These are phyloP conservation scores for Quercus phellos DNA, from an alignment of 331 rosid species.

Conservation along the genomic window DNA sequence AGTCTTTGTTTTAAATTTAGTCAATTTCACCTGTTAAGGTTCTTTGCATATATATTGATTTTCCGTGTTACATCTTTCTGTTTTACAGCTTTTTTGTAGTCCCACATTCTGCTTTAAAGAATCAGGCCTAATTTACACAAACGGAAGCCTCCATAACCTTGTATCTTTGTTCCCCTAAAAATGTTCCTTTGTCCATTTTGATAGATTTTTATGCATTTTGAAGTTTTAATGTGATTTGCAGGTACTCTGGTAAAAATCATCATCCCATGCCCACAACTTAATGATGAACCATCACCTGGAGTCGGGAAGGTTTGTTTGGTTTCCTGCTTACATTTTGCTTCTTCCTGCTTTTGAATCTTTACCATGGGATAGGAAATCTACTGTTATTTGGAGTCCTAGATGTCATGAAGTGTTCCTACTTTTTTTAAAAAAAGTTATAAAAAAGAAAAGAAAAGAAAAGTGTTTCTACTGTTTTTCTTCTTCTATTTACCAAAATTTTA, in stretches of 20 bases:
- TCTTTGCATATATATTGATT: constrained; percentile 34
- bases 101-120: constrained; percentile 75
- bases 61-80: constrained; percentile 49
- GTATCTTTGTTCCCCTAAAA: constrained; percentile 28
- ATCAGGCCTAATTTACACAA: constrained; percentile 71
- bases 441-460: too few species aligned
- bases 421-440: too few species aligned
- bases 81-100: constrained; percentile 74
- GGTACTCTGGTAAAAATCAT: constrained; percentile 72
- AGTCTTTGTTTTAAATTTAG: neutral
- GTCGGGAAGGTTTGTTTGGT: constrained; percentile 65
- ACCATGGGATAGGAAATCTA: neutral
- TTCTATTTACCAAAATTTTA: too few species aligned
- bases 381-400: neutral
- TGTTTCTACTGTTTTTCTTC: neutral
- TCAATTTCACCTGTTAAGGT: neutral
- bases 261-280: constrained; percentile 75
- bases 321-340: neutral
- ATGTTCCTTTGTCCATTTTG: constrained; percentile 18
- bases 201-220: constrained; percentile 10
- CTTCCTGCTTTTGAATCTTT: neutral
- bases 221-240: constrained; percentile 31
- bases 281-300: constrained; percentile 59
- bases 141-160: constrained; percentile 71
- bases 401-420: neutral